phyloP scores from a whole-genome alignment of 805 yeast species.

The Ogataea ramenticola region DNA sequence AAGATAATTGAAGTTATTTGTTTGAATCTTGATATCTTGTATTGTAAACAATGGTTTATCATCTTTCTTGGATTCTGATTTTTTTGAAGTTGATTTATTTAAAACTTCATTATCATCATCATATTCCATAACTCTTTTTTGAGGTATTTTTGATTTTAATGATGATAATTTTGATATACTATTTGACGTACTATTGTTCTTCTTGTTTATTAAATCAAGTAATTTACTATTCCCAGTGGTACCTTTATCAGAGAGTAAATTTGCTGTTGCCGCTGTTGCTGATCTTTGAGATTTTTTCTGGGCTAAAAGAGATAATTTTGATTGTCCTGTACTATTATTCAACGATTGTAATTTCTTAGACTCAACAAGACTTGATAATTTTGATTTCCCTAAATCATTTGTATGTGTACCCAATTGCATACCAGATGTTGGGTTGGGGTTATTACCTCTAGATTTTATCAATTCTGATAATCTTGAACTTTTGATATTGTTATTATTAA shows the following conservation, averaged over 20 bases:
- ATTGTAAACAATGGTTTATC: too few relatives aligned
- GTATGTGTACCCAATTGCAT: too few relatives aligned
- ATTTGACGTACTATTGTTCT: background rate
- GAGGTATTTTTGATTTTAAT: background rate
- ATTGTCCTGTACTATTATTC: too few relatives aligned
- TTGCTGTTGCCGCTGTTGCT: too few relatives aligned
- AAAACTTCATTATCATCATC: background rate
- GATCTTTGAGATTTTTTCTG: background rate
- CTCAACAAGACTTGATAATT: background rate
- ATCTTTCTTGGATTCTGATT: background rate
- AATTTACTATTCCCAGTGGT: background rate
- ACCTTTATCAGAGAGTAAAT: too few relatives aligned
- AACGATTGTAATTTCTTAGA: background rate
- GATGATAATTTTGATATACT: background rate
- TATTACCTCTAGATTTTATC: background rate
- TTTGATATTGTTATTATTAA: background rate
- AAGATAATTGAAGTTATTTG: conserved; percentile 4
- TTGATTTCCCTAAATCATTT: too few relatives aligned
- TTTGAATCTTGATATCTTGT: background rate
- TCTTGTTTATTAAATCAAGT: background rate
- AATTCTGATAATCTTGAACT: background rate
- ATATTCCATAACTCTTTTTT: background rate
- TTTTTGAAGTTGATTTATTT: background rate
- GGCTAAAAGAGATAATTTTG: too few relatives aligned
- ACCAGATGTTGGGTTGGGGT: too few relatives aligned